Base-by-base conservation (phyloP, 169 alveolate species). In the Plasmodium inui region DNA sequence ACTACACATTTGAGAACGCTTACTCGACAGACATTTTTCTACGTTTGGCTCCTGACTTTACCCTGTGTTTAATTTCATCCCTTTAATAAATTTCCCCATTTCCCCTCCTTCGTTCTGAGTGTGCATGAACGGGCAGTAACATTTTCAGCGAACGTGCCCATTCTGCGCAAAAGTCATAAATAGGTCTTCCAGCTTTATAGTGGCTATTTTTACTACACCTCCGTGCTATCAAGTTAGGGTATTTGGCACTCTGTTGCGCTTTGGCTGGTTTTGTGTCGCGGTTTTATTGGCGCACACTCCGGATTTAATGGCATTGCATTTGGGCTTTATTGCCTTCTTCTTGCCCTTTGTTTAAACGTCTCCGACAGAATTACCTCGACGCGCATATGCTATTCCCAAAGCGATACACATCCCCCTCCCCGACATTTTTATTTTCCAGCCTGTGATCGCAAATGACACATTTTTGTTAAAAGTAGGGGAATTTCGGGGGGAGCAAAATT, bases 61-160 rank as follows among this genome's bases (percentile, higher is more conserved):
- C 28, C 44, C 41, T 83, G 6, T 83, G 39, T 4, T 83, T 55
- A 37, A 26, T 84, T 67, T 44, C 30, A 44, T 55, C 76, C 74
- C 71, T 84, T 32, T 17, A 17, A 37, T 41, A 37, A 30, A 22
- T 30, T 82, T 57, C 26, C 72, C 26, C 19, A 39, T 84, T 84
- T 84, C 50, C 71, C 22, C 34, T 67, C 61, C 71, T 28, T 55
- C 46, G 28, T 89, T 79, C 79, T 41, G 50, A 39, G 72, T 57
- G 94, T 89, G 94, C 94, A 89, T 89, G 82, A 79, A 89, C 44
- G 93, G 80, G 84, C 83, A 70, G 39, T n/a, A 44, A 70, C 78
- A 70, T 30, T 61, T 61, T 86, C 37, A 17, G 22, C 84, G 76
- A 46, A 28, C 26, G 41, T 82, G 44, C 39, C 32, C 53, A 26